Evolutionary conservation across 208 protist genomes (phyloP), one percentile per base, ranked within the genome.

Genomic region (Crithidia expoeki): DNA sequence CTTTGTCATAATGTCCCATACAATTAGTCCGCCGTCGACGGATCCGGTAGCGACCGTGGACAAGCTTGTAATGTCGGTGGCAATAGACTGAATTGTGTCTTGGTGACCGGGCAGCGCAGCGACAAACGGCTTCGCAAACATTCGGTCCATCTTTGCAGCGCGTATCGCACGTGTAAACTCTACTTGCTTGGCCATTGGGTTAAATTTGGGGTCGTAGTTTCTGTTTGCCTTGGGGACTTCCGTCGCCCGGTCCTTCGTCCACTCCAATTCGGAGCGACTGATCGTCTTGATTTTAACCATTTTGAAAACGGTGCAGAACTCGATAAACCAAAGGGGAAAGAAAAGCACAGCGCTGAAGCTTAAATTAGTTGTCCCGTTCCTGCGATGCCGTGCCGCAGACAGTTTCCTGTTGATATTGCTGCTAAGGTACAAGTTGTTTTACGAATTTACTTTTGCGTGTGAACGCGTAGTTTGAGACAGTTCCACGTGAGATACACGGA

Each of bases 111-210:
- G 62, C 9, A 98, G 74, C 2, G 94, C 86, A 11, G 82, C 89
- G 12, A 98, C 76, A 85, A 99, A 99, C 28, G 98, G 98, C 74
- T 98, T 99, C 10, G 97, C 96, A 81, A 99, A 99, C 83, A 98
- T 94, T 25, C 94, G 88, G 75, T 99, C 97, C 53, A 99, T 79
- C 70, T 99, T 99, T 9, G 90, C 91, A 14, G 97, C 94, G 70
- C 95, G 93, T 27, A 99, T 83, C 25, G 98, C 98, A 36, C 98
- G 88, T 14, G 89, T 96, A 76, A 99, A 99, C 79, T 99, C 98
- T 7, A 98, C 81, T 72, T 98, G 94, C 72, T 97, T 96, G 44
- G 98, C 93, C 87, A 99, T 98, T 5, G 97, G 96, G 74, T 98
- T 98, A 34, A 96, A 90, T 66, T 90, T 94, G 0, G 90, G 96